Evolutionary conservation across 2,329 filamentous ascomycete genomes (phyloP).

Genomic region (Aspergillus sp.): DNA sequence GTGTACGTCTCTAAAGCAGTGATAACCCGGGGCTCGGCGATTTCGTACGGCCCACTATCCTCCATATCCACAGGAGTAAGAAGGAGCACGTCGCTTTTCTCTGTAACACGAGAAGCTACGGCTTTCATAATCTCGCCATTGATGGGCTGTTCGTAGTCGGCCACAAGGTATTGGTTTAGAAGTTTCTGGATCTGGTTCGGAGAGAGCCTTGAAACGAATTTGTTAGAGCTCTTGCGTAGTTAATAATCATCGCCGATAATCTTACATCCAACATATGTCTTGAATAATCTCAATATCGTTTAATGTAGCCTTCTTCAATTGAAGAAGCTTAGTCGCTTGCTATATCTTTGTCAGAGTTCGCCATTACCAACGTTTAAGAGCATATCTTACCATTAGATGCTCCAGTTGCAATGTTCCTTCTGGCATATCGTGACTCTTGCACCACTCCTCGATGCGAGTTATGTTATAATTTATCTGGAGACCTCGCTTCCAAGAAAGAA

Average conservation of each 20-base stretch:
- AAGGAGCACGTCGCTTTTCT: constrained; percentile 95
- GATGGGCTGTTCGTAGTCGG: constrained; percentile 98
- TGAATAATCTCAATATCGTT: constrained; percentile 99
- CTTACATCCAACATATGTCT: constrained; percentile 99
- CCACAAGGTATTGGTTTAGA: constrained; percentile 96
- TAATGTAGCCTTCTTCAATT: constrained; percentile 97
- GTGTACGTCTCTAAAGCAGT: constrained; percentile 97
- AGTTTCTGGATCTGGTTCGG: constrained; percentile 99
- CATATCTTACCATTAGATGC: constrained; percentile 79
- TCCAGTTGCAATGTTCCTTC: constrained; percentile 96
- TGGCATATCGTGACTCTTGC: constrained; percentile 99
- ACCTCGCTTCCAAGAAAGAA: constrained; percentile 98
- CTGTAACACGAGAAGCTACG: constrained; percentile 91
- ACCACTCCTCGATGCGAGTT: constrained; percentile 98
- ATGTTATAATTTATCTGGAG: constrained; percentile 99
- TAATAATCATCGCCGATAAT: constrained; percentile 21
- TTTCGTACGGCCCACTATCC: constrained; percentile 96
- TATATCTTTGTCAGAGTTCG: constrained; percentile 35
- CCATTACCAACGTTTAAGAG: background rate
- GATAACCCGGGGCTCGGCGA: constrained; percentile 93
- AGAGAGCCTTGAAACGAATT: constrained; percentile 66
- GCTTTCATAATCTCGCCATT: constrained; percentile 99
- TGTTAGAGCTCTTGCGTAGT: constrained; percentile 5
- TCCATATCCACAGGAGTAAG: constrained; percentile 98
- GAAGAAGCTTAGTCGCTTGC: constrained; percentile 97